Evolutionary conservation across 169 alveolate species (phyloP), one percentile per base, ranked within the genome.

Genomic region (Babesia gibsoni): DNA sequence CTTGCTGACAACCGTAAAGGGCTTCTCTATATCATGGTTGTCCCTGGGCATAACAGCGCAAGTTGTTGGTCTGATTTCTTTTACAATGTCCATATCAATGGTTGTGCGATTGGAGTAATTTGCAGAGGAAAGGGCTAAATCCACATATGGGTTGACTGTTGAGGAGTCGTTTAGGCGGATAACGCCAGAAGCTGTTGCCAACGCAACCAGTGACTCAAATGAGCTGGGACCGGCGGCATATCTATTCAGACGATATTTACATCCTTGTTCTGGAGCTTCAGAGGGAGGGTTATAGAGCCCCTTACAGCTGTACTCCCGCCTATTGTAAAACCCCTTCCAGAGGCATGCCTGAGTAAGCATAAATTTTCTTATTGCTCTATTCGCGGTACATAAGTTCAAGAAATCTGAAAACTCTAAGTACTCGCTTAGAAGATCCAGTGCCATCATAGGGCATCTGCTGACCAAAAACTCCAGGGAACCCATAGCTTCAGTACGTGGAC

Each of bases 341-440:
- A 61, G 3, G 7, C 22, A 0, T 25, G 4, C 23, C 14, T 29
- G 59, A n/a, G 72, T 52, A 14, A 77, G 56, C 63, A 77, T 3
- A 1, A 39, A 22, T 36, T 33, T 20, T 20, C 85, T 56, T 43
- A 77, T 52, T 12, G 29, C 20, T 32, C 79, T 41, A 32, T 52
- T 66, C 18, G 59, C 52, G 20, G 67, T 16, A 36, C 74, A 45
- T n/a, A 77, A 67, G 14, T 49, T 39, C 46, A 77, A 56, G 74
- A 77, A 67, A 23, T 77, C 85, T 6, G n/a, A 7, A 18, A 77
- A 66, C 18, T 77, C 85, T 35, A 77, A 57, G 42, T 18, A 77
- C 36, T 53, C 33, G 30, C 64, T 48, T 45, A 77, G 22, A 16
- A 42, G 27, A 45, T 22, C 20, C 64, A 48, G 63, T 25, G 65